These are phyloP conservation scores for Rhodotorula paludigena DNA, from an alignment of 768 basidiomycete genomes.

Conservation along the genomic window DNA sequence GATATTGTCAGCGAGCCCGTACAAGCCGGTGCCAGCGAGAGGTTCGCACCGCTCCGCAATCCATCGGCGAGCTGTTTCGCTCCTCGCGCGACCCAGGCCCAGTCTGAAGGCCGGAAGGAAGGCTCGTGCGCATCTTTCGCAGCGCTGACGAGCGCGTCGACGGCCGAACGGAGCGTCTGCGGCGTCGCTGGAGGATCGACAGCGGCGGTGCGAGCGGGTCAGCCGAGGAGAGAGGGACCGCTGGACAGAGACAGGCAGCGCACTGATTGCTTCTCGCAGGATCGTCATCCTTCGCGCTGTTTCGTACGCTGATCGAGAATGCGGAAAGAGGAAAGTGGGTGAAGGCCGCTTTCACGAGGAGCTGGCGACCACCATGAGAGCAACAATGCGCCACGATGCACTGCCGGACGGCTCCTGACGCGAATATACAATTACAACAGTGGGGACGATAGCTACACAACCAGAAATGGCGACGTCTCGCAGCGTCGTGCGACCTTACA, in stretches of 20 bases:
- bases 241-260: neutral
- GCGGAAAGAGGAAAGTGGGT: neutral
- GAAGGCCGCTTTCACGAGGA: too few relatives aligned
- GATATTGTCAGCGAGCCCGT: neutral
- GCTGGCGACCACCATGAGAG: too few relatives aligned
- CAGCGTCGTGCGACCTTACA: neutral
- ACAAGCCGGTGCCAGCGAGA: neutral
- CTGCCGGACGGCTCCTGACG: too few relatives aligned
- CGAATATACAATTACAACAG: too few relatives aligned
- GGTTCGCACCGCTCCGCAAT: conserved; percentile 14
- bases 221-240: too few relatives aligned
- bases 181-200: neutral
- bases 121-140: rapidly evolving
- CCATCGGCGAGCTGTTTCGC: conserved; percentile 20
- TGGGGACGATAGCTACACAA: too few relatives aligned
- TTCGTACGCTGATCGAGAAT: neutral
- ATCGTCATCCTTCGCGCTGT: neutral
- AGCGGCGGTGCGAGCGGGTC: neutral
- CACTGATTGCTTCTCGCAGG: neutral
- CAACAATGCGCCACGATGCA: neutral
- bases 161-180: neutral
- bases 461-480: too few relatives aligned
- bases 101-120: neutral
- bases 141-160: neutral
- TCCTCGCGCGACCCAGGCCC: neutral